phyloP scores from a whole-genome alignment of 2,329 filamentous ascomycete genomes.

The Colletotrichum liaoningense region DNA sequence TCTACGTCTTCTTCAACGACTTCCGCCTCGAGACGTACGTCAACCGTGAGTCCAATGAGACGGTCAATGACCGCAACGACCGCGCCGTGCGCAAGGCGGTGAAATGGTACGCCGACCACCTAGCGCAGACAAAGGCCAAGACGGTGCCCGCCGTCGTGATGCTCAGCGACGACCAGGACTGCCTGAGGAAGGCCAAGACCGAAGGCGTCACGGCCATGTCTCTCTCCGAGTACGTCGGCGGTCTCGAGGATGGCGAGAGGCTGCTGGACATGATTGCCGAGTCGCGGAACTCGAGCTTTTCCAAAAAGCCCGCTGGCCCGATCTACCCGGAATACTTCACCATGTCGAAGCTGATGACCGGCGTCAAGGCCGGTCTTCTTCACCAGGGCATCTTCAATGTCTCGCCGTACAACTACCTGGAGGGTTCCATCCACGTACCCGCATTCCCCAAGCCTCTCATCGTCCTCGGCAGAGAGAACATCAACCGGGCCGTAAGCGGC shows the following conservation, averaged over 20 bases:
- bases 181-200: constrained; percentile 81
- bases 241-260: constrained; percentile 84
- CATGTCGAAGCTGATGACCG: constrained; percentile 93
- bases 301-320: constrained; percentile 72
- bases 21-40: constrained; percentile 94
- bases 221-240: constrained; percentile 82
- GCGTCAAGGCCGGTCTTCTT: constrained; percentile 86
- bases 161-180: constrained; percentile 92
- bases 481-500: constrained; percentile 92
- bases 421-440: constrained; percentile 90
- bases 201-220: constrained; percentile 79
- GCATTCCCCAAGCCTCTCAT: constrained; percentile 91
- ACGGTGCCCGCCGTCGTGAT: constrained; percentile 84
- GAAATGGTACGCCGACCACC: constrained; percentile 89
- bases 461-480: constrained; percentile 92
- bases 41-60: constrained; percentile 78
- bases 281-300: constrained; percentile 74
- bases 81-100: constrained; percentile 88
- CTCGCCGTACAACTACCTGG: constrained; percentile 97
- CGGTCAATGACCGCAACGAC: constrained; percentile 97
- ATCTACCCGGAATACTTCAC: constrained; percentile 92
- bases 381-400: constrained; percentile 97
- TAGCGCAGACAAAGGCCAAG: constrained; percentile 72
- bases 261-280: constrained; percentile 94
- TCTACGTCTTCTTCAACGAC: constrained; percentile 99